Percentiles rank a stretch among this genome's conserved stretches.
Conservation (phyloP, 192 early-diverging fungal species). For the Paraglomus brasilianum region DNA sequence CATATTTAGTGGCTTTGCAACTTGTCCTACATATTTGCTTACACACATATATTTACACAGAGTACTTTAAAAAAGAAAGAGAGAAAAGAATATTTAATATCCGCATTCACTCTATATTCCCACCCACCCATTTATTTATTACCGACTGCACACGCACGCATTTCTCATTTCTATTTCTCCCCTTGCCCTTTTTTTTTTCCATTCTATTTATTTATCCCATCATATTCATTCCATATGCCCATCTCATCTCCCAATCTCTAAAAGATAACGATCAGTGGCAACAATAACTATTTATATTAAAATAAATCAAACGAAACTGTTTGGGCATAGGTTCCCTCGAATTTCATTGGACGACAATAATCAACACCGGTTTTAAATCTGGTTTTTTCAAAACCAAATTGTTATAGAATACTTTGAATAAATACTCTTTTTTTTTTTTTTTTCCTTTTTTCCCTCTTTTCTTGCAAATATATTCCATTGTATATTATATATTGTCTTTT, state of each 20-base stretch:
- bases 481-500: constrained; percentile 32
- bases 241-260: neutral
- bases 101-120: neutral
- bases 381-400: neutral
- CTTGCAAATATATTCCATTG: constrained; percentile 26
- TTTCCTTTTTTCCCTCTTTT: neutral
- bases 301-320: neutral
- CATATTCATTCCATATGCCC: neutral
- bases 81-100: neutral
- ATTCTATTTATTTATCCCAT: constrained; percentile 12
- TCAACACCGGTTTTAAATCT: neutral
- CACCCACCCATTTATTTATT: constrained; percentile 24
- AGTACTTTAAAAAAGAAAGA: too few species aligned
- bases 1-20: too few species aligned
- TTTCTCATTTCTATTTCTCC: constrained; percentile 23
- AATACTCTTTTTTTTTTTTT: neutral
- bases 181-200: constrained; percentile 24
- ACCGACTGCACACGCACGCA: neutral
- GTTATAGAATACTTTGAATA: neutral
- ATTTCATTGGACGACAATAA: neutral
- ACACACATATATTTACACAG: too few species aligned
- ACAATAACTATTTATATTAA: neutral
- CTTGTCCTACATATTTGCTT: too few species aligned
- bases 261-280: neutral
- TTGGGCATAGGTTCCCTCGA: neutral